Evolutionary conservation across 306 rosid species (phyloP), one percentile per base, ranked within the genome.

Genomic region (Cicer judaicum): DNA sequence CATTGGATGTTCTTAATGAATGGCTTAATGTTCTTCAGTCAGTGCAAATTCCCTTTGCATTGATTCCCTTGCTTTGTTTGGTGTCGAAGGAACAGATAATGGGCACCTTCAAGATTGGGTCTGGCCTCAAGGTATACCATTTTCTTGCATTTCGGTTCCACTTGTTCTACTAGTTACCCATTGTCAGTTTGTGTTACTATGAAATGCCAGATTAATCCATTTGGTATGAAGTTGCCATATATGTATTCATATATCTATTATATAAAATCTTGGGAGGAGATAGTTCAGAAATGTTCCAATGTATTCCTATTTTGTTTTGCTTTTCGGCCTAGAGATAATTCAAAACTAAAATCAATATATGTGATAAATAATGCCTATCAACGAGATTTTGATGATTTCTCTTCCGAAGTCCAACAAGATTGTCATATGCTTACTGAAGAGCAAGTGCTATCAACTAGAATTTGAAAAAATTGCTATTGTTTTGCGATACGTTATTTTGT

Each of bases 21-120:
- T 95, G 99, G 99, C 99, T 95, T 56, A 95, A 95, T 83, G 88
- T 95, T 74, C 97, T 95, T 57, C 99, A 92, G 85, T 95, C 99
- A 56, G 79, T 95, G 75, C 99, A 95, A 82, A 92, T 95, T 68
- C 99, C 99, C 50, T 95, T 95, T 84, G 99, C 99, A 16, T 87
- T 95, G 64, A 90, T 95, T 81, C 99, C 99, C 72, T 84, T 95
- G 79, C 97, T 95, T 36, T 92, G 85, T 83, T 81, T 95, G 90
- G 99, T 89, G 48, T 90, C 99, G 0, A 95, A 88, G 84, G 99
- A 92, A 87, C 93, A 74, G 46, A 79, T 95, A 78, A 95, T 95
- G 99, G 99, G 98, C 42, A 73, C 74, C 86, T 95, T 95, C 82
- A 86, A 36, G 82, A 92, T 95, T 14, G 99, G 99, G 54, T 84